Evolutionary conservation across 441 rosid species (phyloP), one percentile per base, ranked within the genome.

Genomic region (Bocquillonia castaneifolia): DNA sequence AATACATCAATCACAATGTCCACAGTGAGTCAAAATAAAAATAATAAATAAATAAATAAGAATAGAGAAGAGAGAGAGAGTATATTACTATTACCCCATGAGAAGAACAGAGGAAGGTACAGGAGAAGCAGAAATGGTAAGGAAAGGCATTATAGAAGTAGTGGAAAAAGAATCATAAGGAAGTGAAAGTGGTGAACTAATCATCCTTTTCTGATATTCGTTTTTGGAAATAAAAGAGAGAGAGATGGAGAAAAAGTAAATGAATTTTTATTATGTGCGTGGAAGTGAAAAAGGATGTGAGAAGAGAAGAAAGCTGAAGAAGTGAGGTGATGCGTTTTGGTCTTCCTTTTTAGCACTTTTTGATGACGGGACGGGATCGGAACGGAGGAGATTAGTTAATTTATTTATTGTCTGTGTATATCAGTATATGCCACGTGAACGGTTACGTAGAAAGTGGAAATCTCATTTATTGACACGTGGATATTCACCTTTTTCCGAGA

Each of bases 341-440:
- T 55, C 9, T 13, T n/a, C 26, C n/a, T 55, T 29, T 28, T 14
- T 12, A 23, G 29, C 10, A 8, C 3, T 50, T 53, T 45, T 10
- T 45, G 20, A 22, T 1, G 10, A 32, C 15, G 40, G 40, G 45
- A n/a, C 54, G 26, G 10, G 54, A 50, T 50, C 48, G 59, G 6
- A 6, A 12, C 22, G 36, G 34, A 23, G 23, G 47, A 25, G 66
- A 14, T 6, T 12, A 13, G 47, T 2, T 5, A 13, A 17, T 40
- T 39, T 12, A 56, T 56, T 29, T 31, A 22, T 20, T 20, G 22
- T n/a, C 32, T 77, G 86, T 67, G 81, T 65, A 9, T n/a, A n/a
- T n/a, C n/a, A n/a, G n/a, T n/a, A n/a, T n/a, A n/a, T n/a, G 87
- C 84, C 96, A 88, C 92, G 93, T 90, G 93, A 85, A 81, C 72